Percentiles rank a stretch among this genome's conserved stretches.
These are phyloP conservation scores for Teratosphaeria destructans DNA, from an alignment of 2,329 filamentous ascomycete genomes.

Conservation along the genomic window DNA sequence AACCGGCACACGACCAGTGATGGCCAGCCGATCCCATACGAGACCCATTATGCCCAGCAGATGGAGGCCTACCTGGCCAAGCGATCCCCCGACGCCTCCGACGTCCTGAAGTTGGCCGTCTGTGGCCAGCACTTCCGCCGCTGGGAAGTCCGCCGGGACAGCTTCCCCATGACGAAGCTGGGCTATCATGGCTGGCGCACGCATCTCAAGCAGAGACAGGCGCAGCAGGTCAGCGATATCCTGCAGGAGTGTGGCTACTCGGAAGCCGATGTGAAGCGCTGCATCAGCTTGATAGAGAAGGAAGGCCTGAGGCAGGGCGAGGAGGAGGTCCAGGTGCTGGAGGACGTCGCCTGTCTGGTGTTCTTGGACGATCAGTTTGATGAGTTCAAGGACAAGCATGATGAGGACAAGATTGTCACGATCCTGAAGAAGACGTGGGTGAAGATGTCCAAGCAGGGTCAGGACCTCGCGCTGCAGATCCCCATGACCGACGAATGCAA, in stretches of 20 bases:
- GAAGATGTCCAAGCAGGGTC: slow-evolving; percentile 59
- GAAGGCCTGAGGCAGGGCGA: slow-evolving; percentile 55
- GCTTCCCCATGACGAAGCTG: slow-evolving; percentile 61
- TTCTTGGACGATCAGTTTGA: slow-evolving; percentile 84
- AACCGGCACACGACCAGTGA: slow-evolving; percentile 41
- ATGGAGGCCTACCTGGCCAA: slow-evolving; percentile 64
- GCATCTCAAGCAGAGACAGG: slow-evolving; percentile 62
- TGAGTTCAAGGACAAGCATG: slow-evolving; percentile 60
- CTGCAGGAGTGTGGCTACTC: slow-evolving; percentile 43
- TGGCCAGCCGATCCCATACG: slow-evolving; percentile 51
- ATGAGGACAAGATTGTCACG: slow-evolving; percentile 65
- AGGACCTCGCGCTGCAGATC: slow-evolving; percentile 55
- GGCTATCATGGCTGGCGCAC: slow-evolving; percentile 77
- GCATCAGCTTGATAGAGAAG: slow-evolving; percentile 67
- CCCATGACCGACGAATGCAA: slow-evolving; percentile 53
- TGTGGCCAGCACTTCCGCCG: slow-evolving; percentile 76
- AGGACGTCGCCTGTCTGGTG: slow-evolving; percentile 78
- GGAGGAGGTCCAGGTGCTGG: slow-evolving; percentile 62
- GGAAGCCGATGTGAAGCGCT: slow-evolving; percentile 46
- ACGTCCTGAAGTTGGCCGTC: slow-evolving; percentile 61
- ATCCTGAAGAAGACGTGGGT: slow-evolving; percentile 66
- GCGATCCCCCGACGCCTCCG: slow-evolving; percentile 52
- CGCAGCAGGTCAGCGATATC: slow-evolving; percentile 47
- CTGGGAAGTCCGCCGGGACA: slow-evolving; percentile 69
- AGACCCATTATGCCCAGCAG: slow-evolving; percentile 70